A percentile compares a stretch with the other conserved stretches of the same genome.
phyloP scores from a whole-genome alignment of 768 basidiomycete genomes.

The Termitomyces sp. region DNA sequence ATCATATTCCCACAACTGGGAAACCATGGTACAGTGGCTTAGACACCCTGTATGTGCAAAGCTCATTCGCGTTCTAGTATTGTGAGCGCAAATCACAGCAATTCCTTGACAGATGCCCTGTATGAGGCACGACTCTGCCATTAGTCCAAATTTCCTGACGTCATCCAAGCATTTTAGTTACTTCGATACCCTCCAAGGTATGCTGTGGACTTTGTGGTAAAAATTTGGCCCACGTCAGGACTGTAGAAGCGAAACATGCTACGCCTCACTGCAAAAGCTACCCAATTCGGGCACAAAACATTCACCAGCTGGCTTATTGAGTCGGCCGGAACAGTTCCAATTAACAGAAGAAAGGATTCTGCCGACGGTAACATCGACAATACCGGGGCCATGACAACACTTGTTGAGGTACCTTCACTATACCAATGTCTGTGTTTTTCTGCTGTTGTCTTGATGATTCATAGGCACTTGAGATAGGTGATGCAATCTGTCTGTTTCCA shows the following conservation, averaged over 20 bases:
- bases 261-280: constrained; percentile 82
- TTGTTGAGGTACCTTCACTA: constrained; percentile 49
- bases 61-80: constrained; percentile 40
- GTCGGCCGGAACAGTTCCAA: constrained; percentile 80
- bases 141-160: background rate
- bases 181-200: constrained; percentile 67
- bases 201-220: constrained; percentile 10
- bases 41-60: background rate
- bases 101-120: constrained; percentile 84
- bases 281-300: constrained; percentile 76
- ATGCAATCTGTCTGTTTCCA: constrained; percentile 79
- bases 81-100: constrained; percentile 82
- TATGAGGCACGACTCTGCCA: constrained; percentile 18
- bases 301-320: constrained; percentile 92
- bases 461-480: constrained; percentile 70
- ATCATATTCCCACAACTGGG: constrained; percentile 67
- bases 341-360: constrained; percentile 72
- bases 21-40: constrained; percentile 54
- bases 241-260: constrained; percentile 69
- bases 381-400: constrained; percentile 55
- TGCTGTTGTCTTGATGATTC: background rate
- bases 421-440: background rate
- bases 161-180: constrained; percentile 56
- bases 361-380: constrained; percentile 55
- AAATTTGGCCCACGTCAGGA: background rate